Evolutionary conservation across 2,329 filamentous ascomycete genomes (phyloP), one percentile per base, ranked within the genome.

Genomic region (Colletotrichum abscissum): DNA sequence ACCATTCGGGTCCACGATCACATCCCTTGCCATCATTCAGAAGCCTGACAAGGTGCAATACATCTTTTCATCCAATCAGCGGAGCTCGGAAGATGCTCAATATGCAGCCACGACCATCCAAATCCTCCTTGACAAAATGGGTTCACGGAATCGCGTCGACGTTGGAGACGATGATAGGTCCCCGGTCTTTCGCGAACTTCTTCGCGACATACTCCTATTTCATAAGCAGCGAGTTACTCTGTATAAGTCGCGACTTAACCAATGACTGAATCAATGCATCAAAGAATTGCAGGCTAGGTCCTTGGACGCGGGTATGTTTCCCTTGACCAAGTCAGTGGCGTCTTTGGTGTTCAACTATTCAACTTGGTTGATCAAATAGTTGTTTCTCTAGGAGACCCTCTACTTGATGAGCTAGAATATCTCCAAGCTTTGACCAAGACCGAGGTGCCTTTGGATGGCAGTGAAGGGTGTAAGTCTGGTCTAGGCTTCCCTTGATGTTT

Each of bases 61-160:
- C 38, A 67, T 78, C 5, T 76, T 83, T 69, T 78, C 76, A 0
- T 82, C 78, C 1, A 83, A 83, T 42, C 71, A 77, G 28, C 30
- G 67, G 19, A 19, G 8, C 19, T 1, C 5, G 0, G 30, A 19
- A 2, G 59, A 22, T 11, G 8, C 14, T 30, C 7, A 59, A 0
- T 12, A 38, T 2, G 19, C 22, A 6, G 28, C 1, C 0, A 4
- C 42, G 6, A 28, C 65, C 11, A n/a, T 66, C 9, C n/a, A 22
- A 11, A n/a, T 9, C 1, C 16, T 72, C 4, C 24, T 63, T 8
- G 2, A 26, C 11, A 30, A 38, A 9, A 9, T 63, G 7, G 24
- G 24, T 24, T 1, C 7, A 16, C 12, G 16, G 6, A 19, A 9
- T 3, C 16, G 49, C 19, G 8, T 12, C n/a, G 24, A 5, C 57